Base-by-base conservation (phyloP, 345 rosid species). In the Xanthoceras sorbifolium region DNA sequence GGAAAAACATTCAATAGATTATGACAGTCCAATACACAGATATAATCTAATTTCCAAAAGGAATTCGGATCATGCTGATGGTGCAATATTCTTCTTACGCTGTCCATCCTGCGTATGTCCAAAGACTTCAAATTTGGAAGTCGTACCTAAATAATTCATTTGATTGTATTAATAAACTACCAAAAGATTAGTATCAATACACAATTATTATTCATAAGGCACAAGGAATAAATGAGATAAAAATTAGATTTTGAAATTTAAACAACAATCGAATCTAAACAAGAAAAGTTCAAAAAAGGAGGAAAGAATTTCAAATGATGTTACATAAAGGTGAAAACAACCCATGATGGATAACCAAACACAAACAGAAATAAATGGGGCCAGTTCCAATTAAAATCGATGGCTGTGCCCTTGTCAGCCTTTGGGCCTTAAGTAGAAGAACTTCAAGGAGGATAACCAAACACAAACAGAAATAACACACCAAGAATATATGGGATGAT, bases 91-190 rank as follows among this genome's bases (percentile, higher is more conserved):
- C 9, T 26, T 62, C 66, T 62, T 38, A 62, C 17, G 8, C 9
- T 29, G 4, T 28, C n/a, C 36, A 48, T 29, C 6, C 0, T 1
- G 0, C 6, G 0, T 6, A 44, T 64, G 0, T 0, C 2, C 18
- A 67, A 67, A 42, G 25, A 14, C 61, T 42, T 54, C 22, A 62
- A 14, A 14, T 18, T 7, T 10, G 66, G 66, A 6, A 62, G 1
- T 62, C 0, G 9, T 0, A 29, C 36, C 38, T 62, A n/a, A 10
- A 14, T 5, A 28, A 12, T 14, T 28, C n/a, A 62, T 28, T 46
- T 14, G 50, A 46, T 10, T 46, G 18, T 4, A 46, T 46, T 2
- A 0, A 46, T 0, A 36, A 1, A 36, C 0, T 36, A 1, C 9
- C 9, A 0, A 36, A 5, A 36, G n/a, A 36, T 6, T 36, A 6